Base-by-base conservation (phyloP, 768 basidiomycete genomes). In the Kwoniella mangroviensis region DNA sequence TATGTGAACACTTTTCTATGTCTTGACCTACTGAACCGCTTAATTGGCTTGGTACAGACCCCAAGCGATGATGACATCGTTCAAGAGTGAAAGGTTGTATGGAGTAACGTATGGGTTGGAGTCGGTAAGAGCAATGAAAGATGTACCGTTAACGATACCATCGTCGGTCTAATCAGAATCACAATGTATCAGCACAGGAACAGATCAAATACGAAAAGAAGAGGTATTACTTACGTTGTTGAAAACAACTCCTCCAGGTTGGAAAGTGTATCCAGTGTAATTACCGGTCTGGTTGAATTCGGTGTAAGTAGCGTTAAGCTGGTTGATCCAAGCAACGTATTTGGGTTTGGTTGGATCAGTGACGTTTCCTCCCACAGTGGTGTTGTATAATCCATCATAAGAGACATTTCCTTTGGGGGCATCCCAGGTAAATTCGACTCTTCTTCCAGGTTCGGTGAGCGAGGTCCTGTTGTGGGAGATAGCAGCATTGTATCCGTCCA, bases 281-380 rank as follows among this genome's bases (percentile, higher is more conserved):
- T 75, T 73, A n/a, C 85, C 84, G 21, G 84, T 84, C 65, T 83
- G 82, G 64, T 85, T 77, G 41, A 90, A 83, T 0, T 86, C 85
- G 4, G 87, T 86, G 83, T 86, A 89, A 5, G 89, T 89, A 12
- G 85, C 85, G 84, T 89, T 90, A 63, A 89, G 81, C 78, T 90
- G 88, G 22, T 85, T 86, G 64, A 89, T 86, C 87, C 88, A 90
- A 2, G 87, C 87, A 7, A 85, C 86, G 68, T 83, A 89, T 85
- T 87, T 70, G n/a, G 73, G 63, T 3, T 49, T 19, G 40, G 67
- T 45, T 6, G 87, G 85, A 21, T 84, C 79, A 17, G 86, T 86
- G 41, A 79, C 74, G 61, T 80, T 77, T 49, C 73, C 70, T n/a
- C 80, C 83, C 45, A 83, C 68, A 24, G 82, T 84, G 1, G 89